Evolutionary conservation across 192 early-diverging fungal species (phyloP), one percentile per base, ranked within the genome.

Genomic region (Coemansia erecta): DNA sequence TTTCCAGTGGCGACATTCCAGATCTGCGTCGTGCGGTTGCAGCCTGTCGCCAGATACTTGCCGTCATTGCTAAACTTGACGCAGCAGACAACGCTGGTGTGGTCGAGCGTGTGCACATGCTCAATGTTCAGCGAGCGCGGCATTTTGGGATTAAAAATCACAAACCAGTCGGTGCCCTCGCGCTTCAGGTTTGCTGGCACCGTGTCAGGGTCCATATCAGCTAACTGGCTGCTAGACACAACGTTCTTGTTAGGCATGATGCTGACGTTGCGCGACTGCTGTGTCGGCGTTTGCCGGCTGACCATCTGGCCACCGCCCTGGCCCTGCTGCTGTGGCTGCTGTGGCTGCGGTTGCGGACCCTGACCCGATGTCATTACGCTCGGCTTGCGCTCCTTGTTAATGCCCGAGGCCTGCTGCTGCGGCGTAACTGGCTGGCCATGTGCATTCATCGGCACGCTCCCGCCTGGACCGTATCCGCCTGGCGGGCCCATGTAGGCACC

Each of bases 1-100:
- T 81, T 67, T 15, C 91, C 92, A 6, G 86, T 90, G 10, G 66
- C 61, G n/a, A 91, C 87, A 66, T 93, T 94, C 77, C 87, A 97
- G 53, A 98, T 88, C 66, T 89, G 89, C 11, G 95, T 90, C 23
- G 82, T 85, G 24, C 88, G 87, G 71, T 97, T 98, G 78, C 92
- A 95, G 12, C 96, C 96, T 9, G 95, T 94, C 24, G 94, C 96
- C 44, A 98, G 84, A 50, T 84, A 88, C 68, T 87, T 86, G 44
- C 96, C 96, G 68, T 97, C 94, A 15, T 86, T 82, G 55, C 92
- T 95, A 63, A 98, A 98, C 57, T 91, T 91, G 44, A 97, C 93
- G 69, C 94, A 98, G 78, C 96, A 98, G 8, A 98, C 96, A 15
- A 98, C 96, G 66, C 92, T 93, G 56, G 53, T 68, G 68, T 91